Evolutionary conservation across 306 rosid genomes (phyloP).

Genomic region (Boehmeria nivea): DNA sequence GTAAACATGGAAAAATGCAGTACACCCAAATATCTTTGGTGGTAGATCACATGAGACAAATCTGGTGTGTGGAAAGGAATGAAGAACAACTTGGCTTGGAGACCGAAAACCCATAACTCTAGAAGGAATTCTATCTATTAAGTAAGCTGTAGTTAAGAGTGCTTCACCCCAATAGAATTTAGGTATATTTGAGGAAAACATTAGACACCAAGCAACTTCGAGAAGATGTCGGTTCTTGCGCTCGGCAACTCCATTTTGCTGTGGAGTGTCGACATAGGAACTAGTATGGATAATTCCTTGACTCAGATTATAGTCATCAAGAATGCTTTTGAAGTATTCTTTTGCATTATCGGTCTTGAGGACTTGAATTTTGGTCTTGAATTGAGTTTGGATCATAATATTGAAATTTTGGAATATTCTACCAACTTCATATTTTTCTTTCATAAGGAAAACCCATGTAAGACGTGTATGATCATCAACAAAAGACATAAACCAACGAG

Average conservation of each 20-base stretch:
- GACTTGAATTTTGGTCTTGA: neutral
- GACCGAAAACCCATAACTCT: neutral
- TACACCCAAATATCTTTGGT: neutral
- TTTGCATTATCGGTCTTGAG: neutral
- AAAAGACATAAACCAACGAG: neutral
- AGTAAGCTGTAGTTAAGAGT: neutral
- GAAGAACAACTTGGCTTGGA: neutral
- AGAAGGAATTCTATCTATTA: neutral
- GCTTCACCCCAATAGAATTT: slow-evolving; percentile 1
- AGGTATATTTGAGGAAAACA: slow-evolving; percentile 6
- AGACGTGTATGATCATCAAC: neutral
- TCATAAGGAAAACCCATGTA: neutral
- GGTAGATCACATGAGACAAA: neutral
- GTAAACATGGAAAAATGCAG: slow-evolving; percentile 5
- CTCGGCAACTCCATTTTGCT: neutral
- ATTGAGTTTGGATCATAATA: neutral
- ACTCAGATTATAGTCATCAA: neutral
- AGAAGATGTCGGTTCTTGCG: slow-evolving; percentile 2
- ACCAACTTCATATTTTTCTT: slow-evolving; percentile 1
- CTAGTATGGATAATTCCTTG: slow-evolving; percentile 2
- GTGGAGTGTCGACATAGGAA: neutral
- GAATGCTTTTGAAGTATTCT: neutral
- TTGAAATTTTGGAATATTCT: neutral
- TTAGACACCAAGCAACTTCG: neutral
- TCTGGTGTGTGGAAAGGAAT: neutral